phyloP scores from a whole-genome alignment of 257 asterid genomes.

The Handroanthus guayacan region DNA sequence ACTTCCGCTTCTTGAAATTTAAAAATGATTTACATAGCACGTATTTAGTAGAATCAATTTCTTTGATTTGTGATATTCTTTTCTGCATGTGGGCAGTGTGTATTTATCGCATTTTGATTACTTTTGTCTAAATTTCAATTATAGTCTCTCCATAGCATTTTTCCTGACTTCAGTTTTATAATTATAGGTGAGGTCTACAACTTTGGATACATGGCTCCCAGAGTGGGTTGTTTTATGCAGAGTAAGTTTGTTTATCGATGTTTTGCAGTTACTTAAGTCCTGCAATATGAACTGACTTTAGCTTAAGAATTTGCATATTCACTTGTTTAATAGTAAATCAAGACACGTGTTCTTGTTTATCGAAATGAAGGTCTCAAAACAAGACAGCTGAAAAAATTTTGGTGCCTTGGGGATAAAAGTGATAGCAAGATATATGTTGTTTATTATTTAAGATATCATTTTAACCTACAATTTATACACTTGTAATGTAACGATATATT shows the following conservation, averaged over 20 bases:
- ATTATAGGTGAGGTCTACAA: conserved; percentile 88
- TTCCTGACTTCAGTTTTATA: conserved; percentile 3
- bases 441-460: too few species aligned
- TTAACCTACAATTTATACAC: not conserved
- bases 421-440: too few species aligned
- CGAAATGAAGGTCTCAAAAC: too few species aligned
- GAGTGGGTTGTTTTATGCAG: conserved; percentile 91
- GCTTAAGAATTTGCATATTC: not conserved
- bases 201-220: conserved; percentile 96
- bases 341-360: too few species aligned
- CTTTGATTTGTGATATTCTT: not conserved
- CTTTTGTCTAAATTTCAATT: not conserved
- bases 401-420: too few species aligned
- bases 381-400: not conserved
- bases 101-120: not conserved
- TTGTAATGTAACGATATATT: not conserved
- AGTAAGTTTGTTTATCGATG: conserved; percentile 48
- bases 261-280: not conserved
- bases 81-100: not conserved
- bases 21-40: not conserved
- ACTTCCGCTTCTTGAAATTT: not conserved
- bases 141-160: conserved; percentile 23
- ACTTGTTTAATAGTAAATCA: not conserved
- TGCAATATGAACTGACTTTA: not conserved
- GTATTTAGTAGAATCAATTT: conserved; percentile 9